Conservation (phyloP, 495 filamentous ascomycete species). For the Penicillium paradoxum region DNA sequence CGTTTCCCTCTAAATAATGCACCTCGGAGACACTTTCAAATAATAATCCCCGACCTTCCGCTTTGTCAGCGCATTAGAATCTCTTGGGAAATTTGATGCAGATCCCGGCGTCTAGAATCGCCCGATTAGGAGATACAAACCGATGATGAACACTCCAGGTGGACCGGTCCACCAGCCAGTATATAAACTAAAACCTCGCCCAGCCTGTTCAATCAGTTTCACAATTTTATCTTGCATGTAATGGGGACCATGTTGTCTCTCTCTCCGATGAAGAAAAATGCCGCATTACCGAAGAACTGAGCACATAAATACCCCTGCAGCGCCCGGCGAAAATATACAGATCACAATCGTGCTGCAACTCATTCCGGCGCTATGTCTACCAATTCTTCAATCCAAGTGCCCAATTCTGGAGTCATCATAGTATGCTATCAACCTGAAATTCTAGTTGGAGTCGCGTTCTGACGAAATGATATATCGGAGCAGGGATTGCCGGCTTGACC, state of each 20-base stretch:
- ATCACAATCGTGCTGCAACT: background rate
- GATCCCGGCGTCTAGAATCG: background rate
- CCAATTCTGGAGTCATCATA: background rate
- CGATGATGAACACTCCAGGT: background rate
- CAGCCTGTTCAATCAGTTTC: background rate
- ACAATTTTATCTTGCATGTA: background rate
- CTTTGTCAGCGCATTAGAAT: background rate
- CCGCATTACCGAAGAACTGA: background rate
- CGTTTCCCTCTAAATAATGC: too few species aligned
- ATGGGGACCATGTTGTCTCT: background rate
- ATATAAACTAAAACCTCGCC: background rate
- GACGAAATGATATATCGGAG: constrained; percentile 23
- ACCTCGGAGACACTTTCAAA: too few species aligned
- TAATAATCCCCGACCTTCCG: background rate
- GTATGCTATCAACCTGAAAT: background rate
- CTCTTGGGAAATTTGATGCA: background rate
- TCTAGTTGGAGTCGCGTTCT: background rate
- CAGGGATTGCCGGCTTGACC: constrained; percentile 46
- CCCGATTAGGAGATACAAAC: background rate
- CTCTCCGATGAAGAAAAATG: background rate
- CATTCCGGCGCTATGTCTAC: background rate
- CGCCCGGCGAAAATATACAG: background rate
- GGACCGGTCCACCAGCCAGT: background rate
- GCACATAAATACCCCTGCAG: background rate
- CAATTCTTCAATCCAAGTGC: background rate